Conservation (phyloP, 2,329 filamentous ascomycete species). For the Fusarium decemcellulare region DNA sequence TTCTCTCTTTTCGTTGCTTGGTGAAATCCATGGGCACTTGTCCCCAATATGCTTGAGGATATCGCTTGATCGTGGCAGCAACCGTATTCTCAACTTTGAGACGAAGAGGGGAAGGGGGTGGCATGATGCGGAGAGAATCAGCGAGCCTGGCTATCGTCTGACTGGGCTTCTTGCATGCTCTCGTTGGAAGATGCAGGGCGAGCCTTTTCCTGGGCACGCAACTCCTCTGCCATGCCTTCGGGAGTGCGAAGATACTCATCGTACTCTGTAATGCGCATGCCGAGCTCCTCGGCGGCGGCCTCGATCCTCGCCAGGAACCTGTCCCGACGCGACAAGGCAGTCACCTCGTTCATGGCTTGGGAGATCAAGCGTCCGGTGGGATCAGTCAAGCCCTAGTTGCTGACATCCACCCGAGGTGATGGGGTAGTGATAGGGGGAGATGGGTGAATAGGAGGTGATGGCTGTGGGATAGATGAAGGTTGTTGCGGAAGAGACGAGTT, state of each 20-base stretch:
- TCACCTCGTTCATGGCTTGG: slow-evolving; percentile 63
- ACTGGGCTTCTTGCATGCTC: slow-evolving; percentile 19
- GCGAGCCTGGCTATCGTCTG: slow-evolving; percentile 2
- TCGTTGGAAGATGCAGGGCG: slow-evolving; percentile 29
- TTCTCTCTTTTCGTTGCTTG: not conserved
- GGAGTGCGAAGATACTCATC: slow-evolving; percentile 57
- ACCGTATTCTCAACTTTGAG: not conserved
- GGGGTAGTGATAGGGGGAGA: slow-evolving; percentile 36
- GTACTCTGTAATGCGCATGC: slow-evolving; percentile 66
- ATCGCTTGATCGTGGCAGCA: not conserved
- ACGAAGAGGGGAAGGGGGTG: not conserved
- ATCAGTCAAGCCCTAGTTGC: slow-evolving; percentile 51
- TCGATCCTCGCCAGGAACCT: slow-evolving; percentile 67
- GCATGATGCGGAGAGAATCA: slow-evolving; percentile 7
- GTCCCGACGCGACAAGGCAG: slow-evolving; percentile 58
- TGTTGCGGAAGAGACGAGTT: not conserved
- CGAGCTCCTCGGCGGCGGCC: slow-evolving; percentile 67
- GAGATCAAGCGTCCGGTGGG: slow-evolving; percentile 42
- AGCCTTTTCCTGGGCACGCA: slow-evolving; percentile 33
- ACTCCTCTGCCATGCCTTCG: slow-evolving; percentile 47
- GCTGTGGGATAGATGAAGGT: not conserved
- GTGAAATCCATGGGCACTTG: not conserved
- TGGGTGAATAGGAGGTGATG: slow-evolving; percentile 26
- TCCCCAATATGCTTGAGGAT: not conserved
- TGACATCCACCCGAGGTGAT: slow-evolving; percentile 49